Base-by-base conservation (phyloP, 345 rosid genomes). In the Isatis tinctoria region DNA sequence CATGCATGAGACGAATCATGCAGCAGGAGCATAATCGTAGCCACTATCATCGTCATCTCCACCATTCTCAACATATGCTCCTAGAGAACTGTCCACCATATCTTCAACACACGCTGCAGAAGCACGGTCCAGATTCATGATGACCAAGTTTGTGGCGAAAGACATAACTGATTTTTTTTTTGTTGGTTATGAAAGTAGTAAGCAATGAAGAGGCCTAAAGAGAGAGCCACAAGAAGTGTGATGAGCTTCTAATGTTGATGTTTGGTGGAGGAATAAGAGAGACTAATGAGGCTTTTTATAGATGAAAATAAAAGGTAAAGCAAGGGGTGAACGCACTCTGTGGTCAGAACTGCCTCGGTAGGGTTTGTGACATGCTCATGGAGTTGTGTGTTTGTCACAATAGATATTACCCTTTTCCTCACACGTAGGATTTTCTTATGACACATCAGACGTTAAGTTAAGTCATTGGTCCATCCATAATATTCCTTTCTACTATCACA, bases 11-110 rank as follows among this genome's bases (percentile, higher is more conserved):
- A 51, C 28, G 18, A 60, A 54, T 76, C 65, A 76, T 10, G 74
- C 79, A 47, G 74, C 79, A 6, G 74, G 79, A 67, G 74, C 74
- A 60, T 75, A 68, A 75, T 67, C 79, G 3, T 60, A 75, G 48
- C 45, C 68, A 75, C 48, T 24, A 8, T 75, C 79, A 16, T 75
- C 79, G n/a, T 75, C 79, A 20, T 75, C 79, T 20, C 79, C 79
- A 27, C 69, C 79, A 60, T 75, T 67, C 43, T 75, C 79, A 6
- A 8, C 28, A 68, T 51, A 51, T 22, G 37, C 63, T 6, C 1
- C 56, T 40, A 6, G 30, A 68, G 60, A 59, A 52, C 13, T 37
- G 12, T 67, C 62, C 67, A 47, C 78, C 35, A 44, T 16, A 66
- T 58, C 59, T 74, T 74, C 72, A 58, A 27, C 72, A 54, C 3